Evolutionary conservation across 805 yeast species (phyloP).

Genomic region (Starmera amethionina): DNA sequence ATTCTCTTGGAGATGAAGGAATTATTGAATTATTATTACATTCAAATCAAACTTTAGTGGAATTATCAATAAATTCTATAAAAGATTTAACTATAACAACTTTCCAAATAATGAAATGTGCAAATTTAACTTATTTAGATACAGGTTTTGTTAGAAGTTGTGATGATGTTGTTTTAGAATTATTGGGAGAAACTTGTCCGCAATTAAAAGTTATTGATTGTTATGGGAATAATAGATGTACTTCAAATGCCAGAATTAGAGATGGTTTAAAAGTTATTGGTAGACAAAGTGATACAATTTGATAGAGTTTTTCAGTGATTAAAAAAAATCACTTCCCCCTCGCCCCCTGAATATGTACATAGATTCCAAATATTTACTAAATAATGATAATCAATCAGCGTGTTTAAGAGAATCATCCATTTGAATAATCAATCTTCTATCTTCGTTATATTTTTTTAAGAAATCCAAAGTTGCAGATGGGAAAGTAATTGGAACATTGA

Average conservation of each 20-base stretch:
- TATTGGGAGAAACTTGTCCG: conserved; percentile 49
- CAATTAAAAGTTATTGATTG: conserved; percentile 63
- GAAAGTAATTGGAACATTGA: conserved; percentile 5
- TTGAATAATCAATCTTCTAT: conserved; percentile 11
- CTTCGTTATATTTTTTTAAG: conserved; percentile 11
- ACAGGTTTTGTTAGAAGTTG: conserved; percentile 72
- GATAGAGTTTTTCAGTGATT: too few species aligned
- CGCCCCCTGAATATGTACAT: too few species aligned
- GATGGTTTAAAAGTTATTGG: conserved; percentile 59
- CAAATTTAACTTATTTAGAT: conserved; percentile 60
- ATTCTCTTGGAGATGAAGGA: conserved; percentile 53
- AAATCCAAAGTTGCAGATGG: conserved; percentile 8
- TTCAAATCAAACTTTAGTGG: conserved; percentile 54
- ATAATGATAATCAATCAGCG: too few species aligned
- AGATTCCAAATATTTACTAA: too few species aligned
- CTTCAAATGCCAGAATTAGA: conserved; percentile 41
- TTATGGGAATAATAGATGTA: conserved; percentile 68
- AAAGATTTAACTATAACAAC: conserved; percentile 41
- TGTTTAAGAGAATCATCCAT: neutral
- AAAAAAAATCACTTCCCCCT: too few species aligned
- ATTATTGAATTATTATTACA: conserved; percentile 52
- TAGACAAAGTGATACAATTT: conserved; percentile 56
- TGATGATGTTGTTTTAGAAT: conserved; percentile 57
- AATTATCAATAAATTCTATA: conserved; percentile 68
- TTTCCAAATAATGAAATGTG: conserved; percentile 39